phyloP scores from a whole-genome alignment of 176 grass and related monocot genomes.

The Secale cereale region DNA sequence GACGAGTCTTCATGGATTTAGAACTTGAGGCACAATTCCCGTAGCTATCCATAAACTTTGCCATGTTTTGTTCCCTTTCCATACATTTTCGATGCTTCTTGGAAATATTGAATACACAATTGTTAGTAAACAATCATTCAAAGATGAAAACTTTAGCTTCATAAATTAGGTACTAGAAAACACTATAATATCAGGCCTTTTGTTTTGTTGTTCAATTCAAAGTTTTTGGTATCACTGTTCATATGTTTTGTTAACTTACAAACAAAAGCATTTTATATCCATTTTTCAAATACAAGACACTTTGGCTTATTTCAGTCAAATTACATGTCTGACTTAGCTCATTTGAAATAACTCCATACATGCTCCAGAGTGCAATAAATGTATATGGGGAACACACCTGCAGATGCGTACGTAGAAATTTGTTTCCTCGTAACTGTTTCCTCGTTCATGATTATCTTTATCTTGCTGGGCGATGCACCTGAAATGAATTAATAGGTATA shows the following conservation, averaged over 20 bases:
- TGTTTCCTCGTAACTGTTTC: conserved; percentile 6
- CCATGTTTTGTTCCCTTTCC: background rate
- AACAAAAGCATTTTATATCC: background rate
- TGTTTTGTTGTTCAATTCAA: background rate
- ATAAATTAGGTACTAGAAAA: background rate
- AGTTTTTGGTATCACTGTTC: background rate
- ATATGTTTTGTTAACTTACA: background rate
- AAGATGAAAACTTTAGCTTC: background rate
- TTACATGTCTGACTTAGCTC: background rate
- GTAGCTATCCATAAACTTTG: background rate
- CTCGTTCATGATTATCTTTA: conserved; percentile 24
- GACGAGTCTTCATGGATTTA: background rate
- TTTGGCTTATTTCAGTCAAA: background rate
- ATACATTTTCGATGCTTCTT: conserved; percentile 30
- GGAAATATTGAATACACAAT: background rate
- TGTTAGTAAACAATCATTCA: background rate
- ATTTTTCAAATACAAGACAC: background rate
- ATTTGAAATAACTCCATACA: background rate
- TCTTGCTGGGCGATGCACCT: conserved; percentile 21
- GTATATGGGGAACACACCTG: background rate
- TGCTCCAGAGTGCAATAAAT: background rate
- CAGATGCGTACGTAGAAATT: conserved; percentile 36
- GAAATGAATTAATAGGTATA: background rate
- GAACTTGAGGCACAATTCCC: background rate
- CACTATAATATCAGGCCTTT: background rate